Conservation (phyloP, 495 filamentous ascomycete species). For the Hypoxylon intermedium region DNA sequence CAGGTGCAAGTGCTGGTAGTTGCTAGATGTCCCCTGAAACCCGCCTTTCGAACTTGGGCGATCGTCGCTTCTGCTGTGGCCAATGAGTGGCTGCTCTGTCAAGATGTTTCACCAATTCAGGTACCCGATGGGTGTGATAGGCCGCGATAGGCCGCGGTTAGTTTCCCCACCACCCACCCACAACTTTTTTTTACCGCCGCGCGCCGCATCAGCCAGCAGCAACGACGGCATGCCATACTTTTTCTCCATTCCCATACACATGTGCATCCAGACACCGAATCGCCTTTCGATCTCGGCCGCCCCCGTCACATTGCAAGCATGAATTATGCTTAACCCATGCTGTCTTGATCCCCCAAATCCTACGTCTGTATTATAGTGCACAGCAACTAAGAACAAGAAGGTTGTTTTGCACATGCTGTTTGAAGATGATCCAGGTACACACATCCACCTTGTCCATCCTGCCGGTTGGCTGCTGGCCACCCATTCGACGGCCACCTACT, state of each 20-base stretch:
- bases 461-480: conserved; percentile 16
- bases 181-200: conserved; percentile 36
- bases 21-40: too few species aligned
- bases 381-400: conserved; percentile 10
- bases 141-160: conserved; percentile 27
- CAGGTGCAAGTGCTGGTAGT: too few species aligned
- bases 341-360: conserved; percentile 12
- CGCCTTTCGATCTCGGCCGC: neutral
- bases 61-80: too few species aligned
- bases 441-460: neutral
- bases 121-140: conserved; percentile 35
- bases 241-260: conserved; percentile 18
- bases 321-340: conserved; percentile 16
- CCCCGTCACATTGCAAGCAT: conserved; percentile 7
- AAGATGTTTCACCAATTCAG: conserved; percentile 38
- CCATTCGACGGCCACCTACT: conserved; percentile 30
- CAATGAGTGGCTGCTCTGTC: conserved; percentile 21
- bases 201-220: conserved; percentile 15
- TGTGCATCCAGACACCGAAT: neutral
- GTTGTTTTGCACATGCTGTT: conserved; percentile 24
- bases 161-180: conserved; percentile 17
- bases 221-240: conserved; percentile 21
- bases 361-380: conserved; percentile 7
- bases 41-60: too few species aligned
- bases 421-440: conserved; percentile 15